Evolutionary conservation across 176 grass and related monocot species (phyloP).

Genomic region (Carex myosuroides): DNA sequence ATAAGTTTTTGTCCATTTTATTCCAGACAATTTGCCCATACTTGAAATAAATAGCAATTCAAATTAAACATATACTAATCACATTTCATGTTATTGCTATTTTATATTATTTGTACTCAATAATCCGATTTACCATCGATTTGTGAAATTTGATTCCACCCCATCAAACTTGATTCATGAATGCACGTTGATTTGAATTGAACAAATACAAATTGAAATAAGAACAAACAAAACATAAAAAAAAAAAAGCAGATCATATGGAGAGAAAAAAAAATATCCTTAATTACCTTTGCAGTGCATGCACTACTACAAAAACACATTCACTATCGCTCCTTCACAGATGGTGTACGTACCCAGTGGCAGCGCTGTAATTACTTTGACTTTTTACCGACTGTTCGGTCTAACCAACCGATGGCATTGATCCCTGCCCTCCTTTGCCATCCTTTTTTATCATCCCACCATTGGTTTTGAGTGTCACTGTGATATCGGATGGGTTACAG

Average conservation of each 20-base stretch:
- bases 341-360: no score
- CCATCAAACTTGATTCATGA: background rate
- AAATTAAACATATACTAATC: background rate
- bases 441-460: no score
- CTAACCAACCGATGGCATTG: no score
- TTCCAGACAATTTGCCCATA: slow-evolving; percentile 5
- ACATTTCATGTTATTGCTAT: background rate
- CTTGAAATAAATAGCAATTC: background rate
- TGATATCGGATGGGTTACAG: no score
- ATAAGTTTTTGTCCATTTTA: slow-evolving; percentile 1
- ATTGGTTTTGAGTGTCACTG: no score
- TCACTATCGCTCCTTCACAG: no score
- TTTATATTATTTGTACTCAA: background rate
- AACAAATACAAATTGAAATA: background rate
- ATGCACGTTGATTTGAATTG: background rate
- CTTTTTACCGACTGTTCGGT: no score
- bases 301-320: no score
- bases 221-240: no score
- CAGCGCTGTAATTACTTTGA: no score
- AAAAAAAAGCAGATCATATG: background rate
- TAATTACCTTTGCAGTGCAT: background rate
- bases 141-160: background rate
- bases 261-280: background rate
- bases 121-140: background rate
- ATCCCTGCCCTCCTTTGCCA: no score